Evolutionary conservation across 371 early-diverging fungal genomes (phyloP), one percentile per base, ranked within the genome.

Genomic region (Apophysomyces sp.): DNA sequence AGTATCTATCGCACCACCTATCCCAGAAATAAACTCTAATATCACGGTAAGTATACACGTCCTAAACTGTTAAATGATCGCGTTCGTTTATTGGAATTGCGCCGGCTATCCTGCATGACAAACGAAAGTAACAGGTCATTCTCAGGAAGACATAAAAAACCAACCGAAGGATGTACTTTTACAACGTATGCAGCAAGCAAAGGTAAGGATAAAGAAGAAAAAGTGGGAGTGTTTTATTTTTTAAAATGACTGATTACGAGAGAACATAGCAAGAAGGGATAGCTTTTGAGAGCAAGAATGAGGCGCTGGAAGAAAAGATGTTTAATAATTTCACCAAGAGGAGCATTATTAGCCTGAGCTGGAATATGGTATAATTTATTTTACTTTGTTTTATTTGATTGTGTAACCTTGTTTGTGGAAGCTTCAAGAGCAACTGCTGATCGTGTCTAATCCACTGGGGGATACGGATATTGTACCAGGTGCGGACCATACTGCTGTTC

Each of bases 141-240:
- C 30, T 28, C 52, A 57, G 58, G 53, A 26, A 34, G 56, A 44
- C 12, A 44, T 41, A 9, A 60, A 58, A 11, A 30, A 29, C 2
- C 39, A 53, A 29, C 44, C 67, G 15, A 67, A 62, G 36, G 55
- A 57, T 9, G 55, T 37, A n/a, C 52, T 67, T 15, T 26, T 67
- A n/a, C 54, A 55, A 16, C 58, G 37, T 40, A 67, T 67, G 67
- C 58, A 55, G 4, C 31, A 40, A 18, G 62, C 59, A 8, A 67
- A 67, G 32, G 67, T 67, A 62, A 15, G 55, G 26, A 13, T 36
- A 6, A 57, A 37, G 52, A 32, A 16, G 24, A 36, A 18, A 32
- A 32, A 18, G 55, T n/a, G 16, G 12, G 24, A 2, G n/a, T 13
- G 37, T 9, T 13, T 13, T 13, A 21, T 26, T 26, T 1, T 0